These are phyloP conservation scores for Cyberlindnera petersonii DNA, from an alignment of 805 yeast species.

Conservation along the genomic window DNA sequence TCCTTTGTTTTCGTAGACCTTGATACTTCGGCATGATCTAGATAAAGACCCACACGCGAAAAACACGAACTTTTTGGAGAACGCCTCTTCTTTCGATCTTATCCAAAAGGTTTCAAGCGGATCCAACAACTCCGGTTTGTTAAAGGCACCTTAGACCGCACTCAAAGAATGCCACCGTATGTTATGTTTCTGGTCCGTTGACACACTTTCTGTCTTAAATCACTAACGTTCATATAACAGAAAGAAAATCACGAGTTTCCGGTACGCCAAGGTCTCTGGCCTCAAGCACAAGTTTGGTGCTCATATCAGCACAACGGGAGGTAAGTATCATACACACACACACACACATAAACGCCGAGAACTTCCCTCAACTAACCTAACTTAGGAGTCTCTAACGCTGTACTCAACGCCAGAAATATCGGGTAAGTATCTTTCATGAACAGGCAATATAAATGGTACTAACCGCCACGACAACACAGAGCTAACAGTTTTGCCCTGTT, in stretches of 20 bases:
- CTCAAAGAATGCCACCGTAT: slow-evolving; percentile 22
- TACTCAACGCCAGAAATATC: slow-evolving; percentile 50
- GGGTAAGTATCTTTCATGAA: no score
- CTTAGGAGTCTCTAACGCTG: slow-evolving; percentile 58
- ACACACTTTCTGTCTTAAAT: no score
- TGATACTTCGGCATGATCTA: no score
- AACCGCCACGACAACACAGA: slow-evolving; percentile 23
- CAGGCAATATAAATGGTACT: no score
- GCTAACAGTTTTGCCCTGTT: slow-evolving; percentile 89
- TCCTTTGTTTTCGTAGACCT: no score
- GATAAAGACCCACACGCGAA: slow-evolving; percentile 4
- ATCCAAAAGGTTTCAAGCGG: no score
- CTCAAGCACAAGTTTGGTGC: slow-evolving; percentile 73
- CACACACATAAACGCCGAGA: not conserved
- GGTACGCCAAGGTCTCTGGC: slow-evolving; percentile 40
- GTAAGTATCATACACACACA: slow-evolving; percentile 29
- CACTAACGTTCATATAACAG: slow-evolving; percentile 3
- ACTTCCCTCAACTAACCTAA: not conserved
- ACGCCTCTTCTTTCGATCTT: no score
- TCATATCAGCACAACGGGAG: slow-evolving; percentile 83
- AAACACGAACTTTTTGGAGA: not conserved
- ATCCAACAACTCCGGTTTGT: not conserved
- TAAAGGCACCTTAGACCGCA: not conserved
- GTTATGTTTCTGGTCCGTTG: no score
- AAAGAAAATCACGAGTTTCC: slow-evolving; percentile 22